Conservation (phyloP, 345 rosid genomes). For the Dovyalis caffra region DNA sequence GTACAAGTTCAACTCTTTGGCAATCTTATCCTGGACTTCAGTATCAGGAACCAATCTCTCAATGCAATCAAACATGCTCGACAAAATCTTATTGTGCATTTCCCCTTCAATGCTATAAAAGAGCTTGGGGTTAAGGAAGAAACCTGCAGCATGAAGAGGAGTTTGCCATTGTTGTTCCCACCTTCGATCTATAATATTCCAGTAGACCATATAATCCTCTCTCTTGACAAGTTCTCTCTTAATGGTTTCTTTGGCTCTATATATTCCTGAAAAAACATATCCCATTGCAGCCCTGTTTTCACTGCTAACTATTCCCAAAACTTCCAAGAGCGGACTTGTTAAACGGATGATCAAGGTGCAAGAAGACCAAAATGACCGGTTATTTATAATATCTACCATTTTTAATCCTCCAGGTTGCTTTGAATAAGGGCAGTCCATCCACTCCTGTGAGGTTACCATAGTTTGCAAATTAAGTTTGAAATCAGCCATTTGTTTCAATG, state of each 20-base stretch:
- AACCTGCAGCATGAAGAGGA: constrained; percentile 88
- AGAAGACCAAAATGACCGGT: constrained; percentile 78
- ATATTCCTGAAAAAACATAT: constrained; percentile 74
- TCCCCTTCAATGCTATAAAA: constrained; percentile 73
- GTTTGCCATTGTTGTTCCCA: constrained; percentile 69
- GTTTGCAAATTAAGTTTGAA: constrained; percentile 63
- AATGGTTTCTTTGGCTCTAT: constrained; percentile 74
- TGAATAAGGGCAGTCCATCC: constrained; percentile 68
- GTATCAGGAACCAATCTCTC: constrained; percentile 77
- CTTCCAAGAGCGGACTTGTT: constrained; percentile 63
- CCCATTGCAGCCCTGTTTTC: constrained; percentile 85
- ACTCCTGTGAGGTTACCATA: constrained; percentile 85
- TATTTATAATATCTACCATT: constrained; percentile 59
- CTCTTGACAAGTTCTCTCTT: constrained; percentile 66
- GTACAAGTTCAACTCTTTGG: constrained; percentile 64
- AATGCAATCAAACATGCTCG: constrained; percentile 80
- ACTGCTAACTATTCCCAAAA: constrained; percentile 52
- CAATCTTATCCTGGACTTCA: constrained; percentile 67
- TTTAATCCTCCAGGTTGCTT: constrained; percentile 72
- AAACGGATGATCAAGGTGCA: constrained; percentile 47
- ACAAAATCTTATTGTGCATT: constrained; percentile 53
- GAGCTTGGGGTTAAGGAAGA: constrained; percentile 88
- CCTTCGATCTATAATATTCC: constrained; percentile 80
- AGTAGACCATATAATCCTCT: constrained; percentile 65
- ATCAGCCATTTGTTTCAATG: constrained; percentile 55